Base-by-base conservation (phyloP, 2,329 filamentous ascomycete genomes). In the Fusarium protoensiforme region DNA sequence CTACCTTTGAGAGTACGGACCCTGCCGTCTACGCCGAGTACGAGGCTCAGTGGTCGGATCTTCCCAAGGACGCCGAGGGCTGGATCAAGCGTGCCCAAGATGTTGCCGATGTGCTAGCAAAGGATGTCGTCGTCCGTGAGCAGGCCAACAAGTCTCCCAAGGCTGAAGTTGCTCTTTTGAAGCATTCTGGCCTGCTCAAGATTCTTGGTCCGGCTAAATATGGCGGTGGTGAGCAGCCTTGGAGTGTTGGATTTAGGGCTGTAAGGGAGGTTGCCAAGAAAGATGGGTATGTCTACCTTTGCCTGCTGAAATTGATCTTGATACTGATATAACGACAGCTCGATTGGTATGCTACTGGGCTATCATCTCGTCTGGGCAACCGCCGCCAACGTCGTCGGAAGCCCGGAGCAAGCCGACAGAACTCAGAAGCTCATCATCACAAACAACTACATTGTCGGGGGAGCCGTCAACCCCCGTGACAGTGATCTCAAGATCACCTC, bases 401-500 rank as follows among this genome's bases (percentile, higher is more conserved):
- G 84, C 1, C 79, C 87, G 0, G 88, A 91, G 72, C 91, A 92
- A 78, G 86, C 86, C 20, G 89, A 91, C 16, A 86, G 86, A 20
- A 80, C 85, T 2, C 86, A 91, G 65, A 83, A 90, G 69, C 80
- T 87, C 59, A 90, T 92, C 75, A 86, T 91, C 67, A 80, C 84
- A 20, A 91, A 92, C 81, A 92, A 92, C 78, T 91, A 89, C 80
- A 92, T 92, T 69, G 85, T 92, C 16, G 90, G 91, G 9, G 91
- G 88, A 27, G 88, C 91, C 0, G 91, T 92, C 22, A 92, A 92
- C 71, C 90, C 90, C 0, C 87, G 91, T 5, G 90, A 92, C 76
- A 89, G 83, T 41, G 90, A 92, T 73, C 80, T 92, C 10, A 87
- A 84, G 33, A 90, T 91, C 68, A 88, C 84, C 0, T 79, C 84